Evolutionary conservation across 495 filamentous ascomycete species (phyloP).

Genomic region (Talaromyces adpressus): DNA sequence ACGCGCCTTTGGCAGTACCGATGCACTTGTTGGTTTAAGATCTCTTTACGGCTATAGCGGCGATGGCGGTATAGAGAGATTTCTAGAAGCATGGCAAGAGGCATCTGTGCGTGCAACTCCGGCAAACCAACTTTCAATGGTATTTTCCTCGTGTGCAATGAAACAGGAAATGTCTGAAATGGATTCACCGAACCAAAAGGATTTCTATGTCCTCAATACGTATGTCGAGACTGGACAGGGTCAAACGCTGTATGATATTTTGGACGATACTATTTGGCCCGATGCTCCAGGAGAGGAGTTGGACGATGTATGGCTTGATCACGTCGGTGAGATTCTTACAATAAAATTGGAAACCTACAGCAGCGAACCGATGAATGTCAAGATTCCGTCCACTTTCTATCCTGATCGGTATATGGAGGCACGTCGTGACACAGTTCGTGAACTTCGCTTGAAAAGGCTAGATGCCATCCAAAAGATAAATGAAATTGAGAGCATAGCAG

Average conservation of each 20-base stretch:
- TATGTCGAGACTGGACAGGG: conserved; percentile 31
- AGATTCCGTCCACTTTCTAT: conserved; percentile 66
- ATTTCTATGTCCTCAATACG: conserved; percentile 35
- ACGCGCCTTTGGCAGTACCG: conserved; percentile 74
- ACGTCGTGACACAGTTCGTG: conserved; percentile 45
- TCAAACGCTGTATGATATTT: conserved; percentile 63
- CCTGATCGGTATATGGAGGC: conserved; percentile 68
- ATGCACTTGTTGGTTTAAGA: conserved; percentile 45
- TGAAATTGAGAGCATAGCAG: conserved; percentile 29
- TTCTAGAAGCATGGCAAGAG: conserved; percentile 36
- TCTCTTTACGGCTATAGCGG: conserved; percentile 29
- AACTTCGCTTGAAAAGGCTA: conserved; percentile 36
- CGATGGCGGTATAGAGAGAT: conserved; percentile 24
- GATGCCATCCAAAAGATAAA: conserved; percentile 32
- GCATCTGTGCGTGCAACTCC: conserved; percentile 33
- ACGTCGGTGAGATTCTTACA: conserved; percentile 61
- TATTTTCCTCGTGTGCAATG: conserved; percentile 35
- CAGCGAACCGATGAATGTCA: conserved; percentile 47
- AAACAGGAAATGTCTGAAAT: conserved; percentile 26
- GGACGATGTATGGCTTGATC: conserved; percentile 46
- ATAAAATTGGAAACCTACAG: conserved; percentile 48
- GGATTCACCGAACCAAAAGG: conserved; percentile 25
- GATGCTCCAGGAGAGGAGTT: conserved; percentile 42
- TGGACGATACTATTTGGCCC: conserved; percentile 62
- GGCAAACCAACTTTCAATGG: conserved; percentile 27